These are phyloP conservation scores for Polygonum aviculare DNA, from an alignment of 148 eudicot species.

Conservation along the genomic window DNA sequence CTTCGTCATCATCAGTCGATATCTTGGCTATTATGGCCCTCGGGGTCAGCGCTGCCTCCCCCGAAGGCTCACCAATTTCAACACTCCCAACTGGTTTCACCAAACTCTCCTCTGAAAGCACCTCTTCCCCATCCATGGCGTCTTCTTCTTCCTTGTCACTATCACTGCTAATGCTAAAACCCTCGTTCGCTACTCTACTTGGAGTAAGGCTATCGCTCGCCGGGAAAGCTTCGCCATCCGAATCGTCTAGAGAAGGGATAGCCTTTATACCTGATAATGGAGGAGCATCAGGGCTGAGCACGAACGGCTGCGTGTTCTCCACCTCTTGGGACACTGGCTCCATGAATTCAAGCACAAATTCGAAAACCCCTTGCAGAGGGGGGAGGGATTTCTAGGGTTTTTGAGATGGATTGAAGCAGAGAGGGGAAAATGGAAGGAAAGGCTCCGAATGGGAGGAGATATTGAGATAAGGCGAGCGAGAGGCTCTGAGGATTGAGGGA, in stretches of 20 bases:
- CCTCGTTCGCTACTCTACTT: conserved; percentile 11
- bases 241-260: conserved; percentile 15
- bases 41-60: conserved; percentile 13
- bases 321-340: conserved; percentile 1
- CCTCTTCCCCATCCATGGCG: conserved; percentile 41
- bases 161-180: conserved; percentile 12
- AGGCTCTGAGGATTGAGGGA: background rate
- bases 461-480: conserved; percentile 3
- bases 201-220: background rate
- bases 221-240: conserved; percentile 11
- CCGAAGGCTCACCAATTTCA: conserved; percentile 13
- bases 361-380: background rate
- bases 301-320: conserved; percentile 10
- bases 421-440: background rate
- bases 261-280: conserved; percentile 24
- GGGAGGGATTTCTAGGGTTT: conserved; percentile 1
- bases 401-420: background rate
- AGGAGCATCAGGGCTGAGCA: conserved; percentile 6
- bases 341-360: conserved; percentile 8
- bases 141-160: conserved; percentile 12
- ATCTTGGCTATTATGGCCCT: conserved; percentile 28
- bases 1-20: conserved; percentile 31
- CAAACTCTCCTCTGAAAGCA: conserved; percentile 20
- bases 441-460: background rate
- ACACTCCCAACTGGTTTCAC: conserved; percentile 11